Conservation (phyloP, 495 filamentous ascomycete species). For the Acidiella bohemica region DNA sequence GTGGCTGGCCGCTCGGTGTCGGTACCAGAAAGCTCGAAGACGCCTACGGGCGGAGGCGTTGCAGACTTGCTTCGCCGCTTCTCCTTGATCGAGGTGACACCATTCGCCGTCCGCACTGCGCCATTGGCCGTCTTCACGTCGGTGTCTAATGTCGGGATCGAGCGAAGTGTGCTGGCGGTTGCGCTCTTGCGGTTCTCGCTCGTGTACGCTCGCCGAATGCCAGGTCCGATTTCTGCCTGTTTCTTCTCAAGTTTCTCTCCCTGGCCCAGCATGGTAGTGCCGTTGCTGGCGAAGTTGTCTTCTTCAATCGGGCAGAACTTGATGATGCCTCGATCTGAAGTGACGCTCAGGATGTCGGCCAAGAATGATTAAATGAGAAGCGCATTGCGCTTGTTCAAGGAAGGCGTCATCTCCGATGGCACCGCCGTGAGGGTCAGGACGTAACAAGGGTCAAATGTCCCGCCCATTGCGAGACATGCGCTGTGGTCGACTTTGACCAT, state of each 20-base stretch:
- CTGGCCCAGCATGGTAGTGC: constrained; percentile 54
- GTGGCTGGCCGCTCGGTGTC: constrained; percentile 11
- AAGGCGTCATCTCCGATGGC: constrained; percentile 51
- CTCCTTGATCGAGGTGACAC: neutral
- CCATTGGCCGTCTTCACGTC: constrained; percentile 9
- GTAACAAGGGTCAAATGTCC: constrained; percentile 65
- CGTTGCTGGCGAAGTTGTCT: constrained; percentile 56
- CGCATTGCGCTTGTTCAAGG: constrained; percentile 73
- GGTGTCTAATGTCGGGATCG: constrained; percentile 5
- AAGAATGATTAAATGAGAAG: constrained; percentile 58
- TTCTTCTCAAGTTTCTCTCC: constrained; percentile 45
- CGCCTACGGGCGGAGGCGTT: neutral
- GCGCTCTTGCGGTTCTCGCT: constrained; percentile 9
- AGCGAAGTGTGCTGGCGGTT: constrained; percentile 2
- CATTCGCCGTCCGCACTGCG: constrained; percentile 18
- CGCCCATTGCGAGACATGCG: constrained; percentile 61
- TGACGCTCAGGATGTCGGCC: constrained; percentile 51
- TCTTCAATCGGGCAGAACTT: constrained; percentile 56
- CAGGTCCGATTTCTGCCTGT: constrained; percentile 25
- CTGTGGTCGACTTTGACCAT: constrained; percentile 60
- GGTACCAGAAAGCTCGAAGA: constrained; percentile 11
- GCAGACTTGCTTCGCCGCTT: constrained; percentile 1
- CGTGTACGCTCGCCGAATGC: neutral
- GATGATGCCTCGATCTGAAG: constrained; percentile 49
- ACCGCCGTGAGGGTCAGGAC: constrained; percentile 64